These are phyloP conservation scores for Penicillium daleae DNA, from an alignment of 495 filamentous ascomycete species.

Conservation along the genomic window DNA sequence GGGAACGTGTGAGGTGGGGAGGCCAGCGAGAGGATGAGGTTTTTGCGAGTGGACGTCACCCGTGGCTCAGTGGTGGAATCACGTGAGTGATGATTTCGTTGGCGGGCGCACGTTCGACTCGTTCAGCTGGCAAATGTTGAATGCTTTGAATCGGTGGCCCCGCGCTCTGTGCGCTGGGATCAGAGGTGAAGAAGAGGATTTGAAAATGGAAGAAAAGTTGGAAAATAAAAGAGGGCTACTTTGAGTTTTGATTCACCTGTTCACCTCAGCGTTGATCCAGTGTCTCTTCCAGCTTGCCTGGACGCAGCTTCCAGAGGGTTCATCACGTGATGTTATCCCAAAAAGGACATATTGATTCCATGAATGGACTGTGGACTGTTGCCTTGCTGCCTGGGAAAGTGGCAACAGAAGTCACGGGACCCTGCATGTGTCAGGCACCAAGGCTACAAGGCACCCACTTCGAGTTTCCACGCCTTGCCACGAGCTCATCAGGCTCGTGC, in stretches of 20 bases:
- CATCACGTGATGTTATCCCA: not conserved
- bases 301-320: not conserved
- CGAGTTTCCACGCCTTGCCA: not conserved
- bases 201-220: not conserved
- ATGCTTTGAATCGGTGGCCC: too few relatives aligned
- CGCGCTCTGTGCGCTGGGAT: not conserved
- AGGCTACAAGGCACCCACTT: not conserved
- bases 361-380: not conserved
- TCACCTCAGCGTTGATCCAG: not conserved
- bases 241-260: not conserved
- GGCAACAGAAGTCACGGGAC: not conserved
- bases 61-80: constrained; percentile 36
- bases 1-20: constrained; percentile 10
- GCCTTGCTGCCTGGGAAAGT: not conserved
- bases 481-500: not conserved
- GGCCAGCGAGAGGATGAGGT: constrained; percentile 16
- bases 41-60: constrained; percentile 12
- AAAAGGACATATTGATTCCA: constrained; percentile 7
- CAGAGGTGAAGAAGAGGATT: not conserved
- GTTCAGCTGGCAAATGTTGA: not conserved
- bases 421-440: not conserved
- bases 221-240: not conserved
- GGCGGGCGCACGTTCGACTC: constrained; percentile 21
- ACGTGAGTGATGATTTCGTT: constrained; percentile 17
- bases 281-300: not conserved